phyloP scores from a whole-genome alignment of 2,329 filamentous ascomycete genomes.

The Paracoccidioides lutzii region DNA sequence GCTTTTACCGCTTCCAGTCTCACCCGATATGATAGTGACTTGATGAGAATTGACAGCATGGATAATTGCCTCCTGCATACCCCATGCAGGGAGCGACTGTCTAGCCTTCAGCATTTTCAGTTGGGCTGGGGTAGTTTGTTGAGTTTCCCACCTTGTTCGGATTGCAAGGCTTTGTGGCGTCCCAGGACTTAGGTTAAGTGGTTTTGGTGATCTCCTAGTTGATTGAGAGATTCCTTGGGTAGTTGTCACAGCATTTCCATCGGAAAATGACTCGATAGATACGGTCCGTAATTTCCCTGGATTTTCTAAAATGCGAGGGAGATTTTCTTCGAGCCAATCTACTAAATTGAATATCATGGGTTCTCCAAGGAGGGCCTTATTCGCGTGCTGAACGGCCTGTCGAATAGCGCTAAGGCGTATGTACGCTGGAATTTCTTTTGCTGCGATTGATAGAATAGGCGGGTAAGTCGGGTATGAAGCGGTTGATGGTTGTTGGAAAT shows the following conservation, averaged over 20 bases:
- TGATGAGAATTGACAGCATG: slow-evolving; percentile 61
- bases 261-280: slow-evolving; percentile 56
- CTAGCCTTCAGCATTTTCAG: slow-evolving; percentile 63
- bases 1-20: slow-evolving; percentile 93
- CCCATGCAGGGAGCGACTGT: slow-evolving; percentile 74
- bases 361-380: slow-evolving; percentile 60
- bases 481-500: slow-evolving; percentile 55
- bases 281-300: slow-evolving; percentile 78
- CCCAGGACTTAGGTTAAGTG: slow-evolving; percentile 53
- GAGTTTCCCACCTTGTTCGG: slow-evolving; percentile 51
- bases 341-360: slow-evolving; percentile 84
- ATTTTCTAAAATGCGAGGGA: slow-evolving; percentile 68
- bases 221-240: slow-evolving; percentile 9
- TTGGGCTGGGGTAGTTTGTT: slow-evolving; percentile 52
- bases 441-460: slow-evolving; percentile 56
- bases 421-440: slow-evolving; percentile 67
- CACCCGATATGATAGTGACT: slow-evolving; percentile 92
- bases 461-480: slow-evolving; percentile 54
- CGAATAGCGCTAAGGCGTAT: slow-evolving; percentile 82
- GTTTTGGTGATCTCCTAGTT: slow-evolving; percentile 37
- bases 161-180: slow-evolving; percentile 45
- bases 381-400: slow-evolving; percentile 58
- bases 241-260: slow-evolving; percentile 44
- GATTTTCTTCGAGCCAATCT: slow-evolving; percentile 81
- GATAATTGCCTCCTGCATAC: slow-evolving; percentile 63